Percentiles rank a stretch among this genome's conserved stretches.
Conservation (phyloP, 192 early-diverging fungal genomes). For the Mortierella alpina region DNA sequence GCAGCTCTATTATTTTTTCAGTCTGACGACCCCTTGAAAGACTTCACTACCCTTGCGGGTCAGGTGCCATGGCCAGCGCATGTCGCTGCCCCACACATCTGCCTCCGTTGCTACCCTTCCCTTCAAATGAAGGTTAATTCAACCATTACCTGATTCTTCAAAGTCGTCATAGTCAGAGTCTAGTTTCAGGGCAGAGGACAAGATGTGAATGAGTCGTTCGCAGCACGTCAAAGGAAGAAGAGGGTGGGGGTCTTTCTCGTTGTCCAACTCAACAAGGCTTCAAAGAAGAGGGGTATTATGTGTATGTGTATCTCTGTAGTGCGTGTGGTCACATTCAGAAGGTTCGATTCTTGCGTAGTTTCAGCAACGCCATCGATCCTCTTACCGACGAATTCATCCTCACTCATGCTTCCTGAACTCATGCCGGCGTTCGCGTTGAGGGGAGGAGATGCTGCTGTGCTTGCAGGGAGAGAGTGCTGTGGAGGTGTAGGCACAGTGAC, state of each 20-base stretch:
- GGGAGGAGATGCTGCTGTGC: neutral
- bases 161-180: slow-evolving; percentile 48
- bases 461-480: neutral
- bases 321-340: too few species aligned
- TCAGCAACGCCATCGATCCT: neutral
- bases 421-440: neutral
- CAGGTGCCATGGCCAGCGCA: too few species aligned
- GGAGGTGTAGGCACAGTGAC: neutral
- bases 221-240: neutral
- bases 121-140: neutral
- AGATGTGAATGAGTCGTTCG: neutral
- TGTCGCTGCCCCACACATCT: too few species aligned
- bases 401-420: slow-evolving; percentile 48
- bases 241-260: neutral
- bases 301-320: too few species aligned
- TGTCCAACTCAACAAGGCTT: too few species aligned
- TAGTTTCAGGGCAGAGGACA: neutral
- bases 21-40: too few species aligned
- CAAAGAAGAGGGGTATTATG: too few species aligned
- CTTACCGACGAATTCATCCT: slow-evolving; percentile 52
- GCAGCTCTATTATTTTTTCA: neutral
- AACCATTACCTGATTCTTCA: slow-evolving; percentile 40
- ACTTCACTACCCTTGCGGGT: too few species aligned
- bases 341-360: neutral
- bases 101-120: too few species aligned